Percentiles rank a stretch among this genome's conserved stretches.
phyloP scores from a whole-genome alignment of 257 asterid species.

The Rhazya stricta region DNA sequence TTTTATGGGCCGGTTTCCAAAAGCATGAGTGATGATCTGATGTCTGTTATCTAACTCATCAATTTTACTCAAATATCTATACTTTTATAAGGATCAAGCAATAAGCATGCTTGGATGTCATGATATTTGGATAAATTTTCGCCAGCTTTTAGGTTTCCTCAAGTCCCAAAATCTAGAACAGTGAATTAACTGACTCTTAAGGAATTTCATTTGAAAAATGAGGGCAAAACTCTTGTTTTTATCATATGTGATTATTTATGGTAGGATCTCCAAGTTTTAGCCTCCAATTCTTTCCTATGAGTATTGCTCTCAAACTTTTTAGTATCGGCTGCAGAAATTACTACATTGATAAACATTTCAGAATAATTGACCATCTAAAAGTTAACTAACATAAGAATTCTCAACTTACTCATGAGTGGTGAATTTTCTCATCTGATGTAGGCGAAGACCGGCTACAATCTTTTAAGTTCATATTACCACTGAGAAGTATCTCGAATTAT shows the following conservation, averaged over 20 bases:
- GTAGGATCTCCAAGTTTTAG: background rate
- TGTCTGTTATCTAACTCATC: too few species aligned
- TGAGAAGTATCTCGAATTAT: background rate
- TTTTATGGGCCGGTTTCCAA: background rate
- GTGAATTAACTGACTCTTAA: background rate
- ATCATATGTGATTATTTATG: background rate
- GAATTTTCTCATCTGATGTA: background rate
- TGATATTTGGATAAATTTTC: background rate
- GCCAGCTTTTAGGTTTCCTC: background rate
- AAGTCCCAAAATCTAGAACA: background rate
- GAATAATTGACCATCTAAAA: background rate
- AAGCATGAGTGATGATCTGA: background rate
- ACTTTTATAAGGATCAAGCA: background rate
- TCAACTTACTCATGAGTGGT: background rate
- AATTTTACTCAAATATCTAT: background rate
- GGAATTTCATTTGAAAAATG: background rate
- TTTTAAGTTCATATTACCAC: background rate
- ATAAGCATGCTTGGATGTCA: background rate
- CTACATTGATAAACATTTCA: background rate
- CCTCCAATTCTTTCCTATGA: background rate
- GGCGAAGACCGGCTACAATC: background rate
- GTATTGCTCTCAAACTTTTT: background rate
- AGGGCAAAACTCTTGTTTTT: background rate
- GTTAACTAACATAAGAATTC: background rate
- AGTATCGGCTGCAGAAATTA: background rate